phyloP scores from a whole-genome alignment of 169 alveolate species.

The Eimeria necatrix region DNA sequence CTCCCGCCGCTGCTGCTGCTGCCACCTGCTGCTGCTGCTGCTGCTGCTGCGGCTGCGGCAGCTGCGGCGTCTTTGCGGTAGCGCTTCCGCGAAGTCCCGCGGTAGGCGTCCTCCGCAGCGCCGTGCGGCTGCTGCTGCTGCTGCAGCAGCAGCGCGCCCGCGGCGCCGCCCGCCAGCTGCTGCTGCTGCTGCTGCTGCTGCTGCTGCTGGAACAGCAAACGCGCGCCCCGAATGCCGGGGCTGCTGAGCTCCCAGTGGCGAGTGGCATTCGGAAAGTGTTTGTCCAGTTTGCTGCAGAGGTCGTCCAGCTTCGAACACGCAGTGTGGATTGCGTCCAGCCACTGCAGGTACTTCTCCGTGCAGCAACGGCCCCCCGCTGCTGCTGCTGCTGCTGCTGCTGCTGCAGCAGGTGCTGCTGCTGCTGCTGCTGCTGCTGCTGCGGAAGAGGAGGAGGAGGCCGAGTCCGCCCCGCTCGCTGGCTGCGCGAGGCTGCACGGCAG shows the following conservation, averaged over 20 bases:
- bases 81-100: not conserved
- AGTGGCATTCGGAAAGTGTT: constrained; percentile 84
- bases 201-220: constrained; percentile 2
- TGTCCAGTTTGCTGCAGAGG: constrained; percentile 82
- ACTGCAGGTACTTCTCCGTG: constrained; percentile 79
- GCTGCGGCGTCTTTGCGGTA: not conserved
- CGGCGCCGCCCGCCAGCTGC: too few species aligned
- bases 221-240: constrained; percentile 59
- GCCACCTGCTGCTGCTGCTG: not conserved
- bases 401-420: too few species aligned
- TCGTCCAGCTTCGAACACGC: constrained; percentile 85
- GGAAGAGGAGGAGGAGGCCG: too few species aligned
- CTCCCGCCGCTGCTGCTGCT: not conserved
- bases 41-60: not conserved
- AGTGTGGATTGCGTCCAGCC: constrained; percentile 85
- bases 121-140: constrained; percentile 47
- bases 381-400: too few species aligned
- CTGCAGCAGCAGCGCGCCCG: not conserved
- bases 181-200: not conserved
- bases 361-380: too few species aligned
- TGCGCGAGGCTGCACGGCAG: too few species aligned
- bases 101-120: not conserved
- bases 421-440: too few species aligned
- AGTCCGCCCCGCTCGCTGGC: too few species aligned
- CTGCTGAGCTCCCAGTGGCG: constrained; percentile 82